Conservation (phyloP, 495 filamentous ascomycete species). For the Astrocystis sublimbata region DNA sequence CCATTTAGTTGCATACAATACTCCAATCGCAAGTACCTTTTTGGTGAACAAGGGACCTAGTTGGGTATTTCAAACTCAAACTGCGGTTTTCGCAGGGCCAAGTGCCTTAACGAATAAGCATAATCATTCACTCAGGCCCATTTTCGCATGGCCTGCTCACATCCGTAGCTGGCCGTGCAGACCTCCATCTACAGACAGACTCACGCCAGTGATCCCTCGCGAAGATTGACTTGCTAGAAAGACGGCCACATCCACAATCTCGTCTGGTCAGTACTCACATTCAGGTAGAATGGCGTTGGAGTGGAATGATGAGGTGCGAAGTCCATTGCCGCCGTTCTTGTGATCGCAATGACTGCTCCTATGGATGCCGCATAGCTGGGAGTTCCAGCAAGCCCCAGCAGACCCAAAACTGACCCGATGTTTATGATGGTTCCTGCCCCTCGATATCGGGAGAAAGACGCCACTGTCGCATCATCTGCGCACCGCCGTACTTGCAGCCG, state of each 20-base stretch:
- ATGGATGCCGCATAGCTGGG: no score
- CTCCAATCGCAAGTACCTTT: no score
- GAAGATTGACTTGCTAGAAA: constrained; percentile 55
- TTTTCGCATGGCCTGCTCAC: no score
- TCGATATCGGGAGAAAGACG: no score
- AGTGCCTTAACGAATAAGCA: no score
- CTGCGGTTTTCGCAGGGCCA: no score
- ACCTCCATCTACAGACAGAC: constrained; percentile 55
- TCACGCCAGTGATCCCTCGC: constrained; percentile 47
- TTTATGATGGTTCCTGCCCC: constrained; percentile 40
- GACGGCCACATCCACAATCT: constrained; percentile 52
- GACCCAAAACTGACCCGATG: constrained; percentile 57
- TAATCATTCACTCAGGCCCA: no score
- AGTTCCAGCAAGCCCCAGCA: constrained; percentile 39
- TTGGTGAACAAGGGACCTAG: no score
- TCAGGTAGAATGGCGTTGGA: no score
- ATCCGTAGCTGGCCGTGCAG: no score
- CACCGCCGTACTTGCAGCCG: constrained; percentile 51
- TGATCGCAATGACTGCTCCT: background rate
- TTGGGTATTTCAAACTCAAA: no score
- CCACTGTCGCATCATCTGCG: constrained; percentile 56
- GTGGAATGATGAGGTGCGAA: constrained; percentile 32
- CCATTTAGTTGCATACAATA: no score
- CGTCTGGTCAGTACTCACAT: constrained; percentile 49
- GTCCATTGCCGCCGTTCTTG: constrained; percentile 19